Base-by-base conservation (phyloP, 305 asterid species). In the Withania somnifera region DNA sequence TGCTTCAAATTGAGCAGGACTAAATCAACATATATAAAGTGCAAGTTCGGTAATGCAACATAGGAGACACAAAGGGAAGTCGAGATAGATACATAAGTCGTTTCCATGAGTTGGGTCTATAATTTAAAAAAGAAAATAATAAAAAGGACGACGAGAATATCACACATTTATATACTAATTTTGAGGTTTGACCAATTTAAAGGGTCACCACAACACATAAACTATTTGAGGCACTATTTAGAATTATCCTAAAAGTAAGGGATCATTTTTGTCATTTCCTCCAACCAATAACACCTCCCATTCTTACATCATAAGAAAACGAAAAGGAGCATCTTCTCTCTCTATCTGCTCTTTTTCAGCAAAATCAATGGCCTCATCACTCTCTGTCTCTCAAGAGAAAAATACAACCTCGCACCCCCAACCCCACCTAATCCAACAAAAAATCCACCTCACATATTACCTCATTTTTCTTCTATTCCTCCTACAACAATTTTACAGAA, bases 311-410 rank as follows among this genome's bases (percentile, higher is more conserved):
- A 84, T 82, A 81, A 38, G 52, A 67, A 67, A 67, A 79, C 82
- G 76, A 79, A 82, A 24, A 52, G 58, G 66, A 88, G 86, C 87
- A 83, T 42, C 78, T 76, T 60, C 47, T 76, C 77, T 53, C 51
- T 78, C 85, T 84, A 82, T 79, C 82, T 87, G 81, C 84, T 82
- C 85, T 88, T 87, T 87, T 86, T 86, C 90, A 82, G 84, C 90
- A 75, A 81, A 84, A 66, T 82, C 88, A 85, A 56, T 61, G 60
- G 68, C 32, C 85, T 58, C 54, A 28, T 52, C 34, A 17, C 19
- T 82, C 6, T 61, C 78, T 20, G n/a, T n/a, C 68, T 86, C 88
- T 85, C 88, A 61, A 87, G 45, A 26, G 53, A 32, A 84, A 73
- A 50, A 53, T 50, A 36, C 0, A 36, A 4, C 5, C 15, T 0